phyloP scores from a whole-genome alignment of 225 moss, liverwort and hornwort genomes.

The Pseudisothecium myosuroides region DNA sequence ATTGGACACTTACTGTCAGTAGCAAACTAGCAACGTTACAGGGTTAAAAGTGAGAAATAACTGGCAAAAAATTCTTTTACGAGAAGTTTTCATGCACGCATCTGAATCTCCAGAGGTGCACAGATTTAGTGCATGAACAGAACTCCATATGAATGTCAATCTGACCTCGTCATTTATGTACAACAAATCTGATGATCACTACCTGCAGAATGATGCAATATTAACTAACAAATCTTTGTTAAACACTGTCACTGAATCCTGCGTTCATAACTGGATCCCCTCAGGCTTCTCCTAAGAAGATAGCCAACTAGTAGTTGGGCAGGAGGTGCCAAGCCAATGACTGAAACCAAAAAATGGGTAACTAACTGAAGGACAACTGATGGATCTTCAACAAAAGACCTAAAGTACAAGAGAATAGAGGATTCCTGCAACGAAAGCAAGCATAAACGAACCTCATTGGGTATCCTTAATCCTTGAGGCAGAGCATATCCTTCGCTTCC shows the following conservation, averaged over 20 bases:
- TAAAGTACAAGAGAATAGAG: not conserved
- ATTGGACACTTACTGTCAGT: not conserved
- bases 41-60: not conserved
- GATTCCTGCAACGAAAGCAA: not conserved
- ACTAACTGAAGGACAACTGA: not conserved
- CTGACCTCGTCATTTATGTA: conserved; percentile 1
- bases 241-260: not conserved
- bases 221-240: not conserved
- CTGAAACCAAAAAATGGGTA: not conserved
- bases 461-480: not conserved
- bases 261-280: not conserved
- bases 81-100: not conserved
- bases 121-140: not conserved
- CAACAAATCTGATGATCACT: not conserved
- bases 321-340: not conserved
- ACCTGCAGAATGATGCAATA: not conserved
- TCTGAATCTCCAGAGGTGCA: not conserved
- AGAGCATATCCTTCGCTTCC: not conserved
- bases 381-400: not conserved
- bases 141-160: not conserved
- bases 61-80: not conserved
- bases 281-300: not conserved
- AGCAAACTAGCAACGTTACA: not conserved
- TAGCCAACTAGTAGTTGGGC: not conserved
- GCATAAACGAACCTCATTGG: not conserved